Percentiles rank a stretch among this genome's conserved stretches.
Evolutionary conservation across 345 rosid genomes (phyloP).

Genomic region (Euphorbia pulcherrima): DNA sequence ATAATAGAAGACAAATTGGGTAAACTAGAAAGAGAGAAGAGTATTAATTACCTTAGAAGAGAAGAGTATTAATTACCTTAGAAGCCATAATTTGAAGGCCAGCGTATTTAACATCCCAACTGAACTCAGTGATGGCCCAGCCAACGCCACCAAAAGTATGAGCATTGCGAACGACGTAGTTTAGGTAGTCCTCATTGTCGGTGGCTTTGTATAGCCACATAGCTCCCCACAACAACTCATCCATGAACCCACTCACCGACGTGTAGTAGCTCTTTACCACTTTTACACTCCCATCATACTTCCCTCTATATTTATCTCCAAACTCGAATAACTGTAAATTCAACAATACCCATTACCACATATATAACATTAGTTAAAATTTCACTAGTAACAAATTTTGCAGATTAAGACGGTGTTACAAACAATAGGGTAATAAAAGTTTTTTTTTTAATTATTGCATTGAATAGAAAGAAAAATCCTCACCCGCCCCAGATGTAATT

Average conservation of each 20-base stretch:
- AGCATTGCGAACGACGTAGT: slow-evolving; percentile 21
- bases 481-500: too few relatives aligned
- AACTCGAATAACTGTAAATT: slow-evolving; percentile 72
- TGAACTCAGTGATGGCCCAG: slow-evolving; percentile 33
- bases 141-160: slow-evolving; percentile 23
- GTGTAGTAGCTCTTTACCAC: slow-evolving; percentile 85
- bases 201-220: slow-evolving; percentile 38
- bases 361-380: too few relatives aligned
- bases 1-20: too few relatives aligned
- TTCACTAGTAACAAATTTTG: too few relatives aligned
- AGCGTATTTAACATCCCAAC: slow-evolving; percentile 36
- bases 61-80: slow-evolving; percentile 5
- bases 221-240: slow-evolving; percentile 67
- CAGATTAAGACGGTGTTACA: too few relatives aligned
- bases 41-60: background rate
- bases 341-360: background rate
- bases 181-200: slow-evolving; percentile 21
- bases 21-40: background rate
- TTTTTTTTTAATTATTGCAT: too few relatives aligned
- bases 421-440: too few relatives aligned
- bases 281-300: slow-evolving; percentile 64
- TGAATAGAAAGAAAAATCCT: too few relatives aligned
- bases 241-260: slow-evolving; percentile 97
- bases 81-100: slow-evolving; percentile 32
- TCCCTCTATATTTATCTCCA: slow-evolving; percentile 75